These are phyloP conservation scores for Sugiyamaella pinicola DNA, from an alignment of 1,139 yeast species.

Conservation along the genomic window DNA sequence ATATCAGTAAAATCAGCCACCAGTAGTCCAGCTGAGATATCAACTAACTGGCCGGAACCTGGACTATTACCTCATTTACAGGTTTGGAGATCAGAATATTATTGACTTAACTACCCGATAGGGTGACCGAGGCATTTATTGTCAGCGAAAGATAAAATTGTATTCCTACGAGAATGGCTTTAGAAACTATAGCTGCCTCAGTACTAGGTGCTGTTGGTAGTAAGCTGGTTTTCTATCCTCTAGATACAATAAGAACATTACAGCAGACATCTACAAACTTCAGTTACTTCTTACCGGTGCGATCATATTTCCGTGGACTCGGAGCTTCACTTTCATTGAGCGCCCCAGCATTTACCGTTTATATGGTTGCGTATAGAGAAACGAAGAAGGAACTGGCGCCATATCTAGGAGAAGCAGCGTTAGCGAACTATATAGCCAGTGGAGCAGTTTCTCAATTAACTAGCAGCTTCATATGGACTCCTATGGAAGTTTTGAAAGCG, in stretches of 20 bases:
- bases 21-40: too few species aligned
- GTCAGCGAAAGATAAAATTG: neutral
- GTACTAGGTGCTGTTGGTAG: conserved; percentile 43
- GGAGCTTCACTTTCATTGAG: conserved; percentile 45
- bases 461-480: conserved; percentile 49
- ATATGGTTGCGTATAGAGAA: conserved; percentile 47
- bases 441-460: conserved; percentile 48
- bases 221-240: conserved; percentile 43
- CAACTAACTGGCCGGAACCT: too few species aligned
- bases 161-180: conserved; percentile 27
- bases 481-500: conserved; percentile 51
- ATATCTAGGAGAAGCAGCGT: conserved; percentile 42
- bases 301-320: conserved; percentile 47
- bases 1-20: too few species aligned
- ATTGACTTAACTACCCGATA: neutral
- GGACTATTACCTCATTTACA: too few species aligned
- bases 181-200: conserved; percentile 36
- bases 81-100: too few species aligned
- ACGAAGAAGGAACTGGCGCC: conserved; percentile 45
- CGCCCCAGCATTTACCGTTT: conserved; percentile 49
- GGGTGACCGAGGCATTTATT: too few species aligned
- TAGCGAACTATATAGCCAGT: conserved; percentile 43
- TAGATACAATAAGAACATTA: conserved; percentile 46
- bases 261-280: conserved; percentile 46
- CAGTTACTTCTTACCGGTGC: conserved; percentile 43